Percentiles rank a stretch among this genome's conserved stretches.
phyloP scores from a whole-genome alignment of 1,284 basidiomycete genomes.

The Inonotus obliquus region DNA sequence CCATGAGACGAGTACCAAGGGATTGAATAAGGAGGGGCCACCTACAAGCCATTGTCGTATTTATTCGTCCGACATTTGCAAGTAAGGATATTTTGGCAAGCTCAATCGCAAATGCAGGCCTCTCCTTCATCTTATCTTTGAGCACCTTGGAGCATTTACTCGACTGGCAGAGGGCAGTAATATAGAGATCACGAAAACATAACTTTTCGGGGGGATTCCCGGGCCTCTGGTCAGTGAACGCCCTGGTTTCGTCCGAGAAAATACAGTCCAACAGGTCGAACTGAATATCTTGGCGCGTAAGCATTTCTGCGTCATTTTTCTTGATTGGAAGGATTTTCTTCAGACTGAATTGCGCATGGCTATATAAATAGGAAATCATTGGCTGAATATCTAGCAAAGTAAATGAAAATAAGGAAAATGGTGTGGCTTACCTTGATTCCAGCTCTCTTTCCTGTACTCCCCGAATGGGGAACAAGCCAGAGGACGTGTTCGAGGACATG shows the following conservation, averaged over 20 bases:
- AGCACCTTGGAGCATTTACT: constrained; percentile 60
- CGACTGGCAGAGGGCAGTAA: constrained; percentile 65
- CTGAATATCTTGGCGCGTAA: constrained; percentile 66
- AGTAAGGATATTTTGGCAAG: constrained; percentile 75
- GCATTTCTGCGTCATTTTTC: constrained; percentile 54
- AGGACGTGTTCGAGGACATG: constrained; percentile 18
- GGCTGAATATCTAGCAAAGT: neutral
- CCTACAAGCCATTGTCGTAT: constrained; percentile 83
- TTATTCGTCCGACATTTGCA: constrained; percentile 78
- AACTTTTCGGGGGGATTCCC: constrained; percentile 34
- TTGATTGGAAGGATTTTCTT: constrained; percentile 46
- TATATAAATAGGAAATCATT: constrained; percentile 5
- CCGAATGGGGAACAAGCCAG: constrained; percentile 10
- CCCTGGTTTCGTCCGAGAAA: constrained; percentile 57
- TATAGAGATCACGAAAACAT: constrained; percentile 73
- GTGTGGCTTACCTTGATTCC: constrained; percentile 10
- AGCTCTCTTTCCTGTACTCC: constrained; percentile 10
- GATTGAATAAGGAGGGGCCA: constrained; percentile 20
- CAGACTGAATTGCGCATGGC: constrained; percentile 35
- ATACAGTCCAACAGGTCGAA: constrained; percentile 69
- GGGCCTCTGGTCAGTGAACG: constrained; percentile 42
- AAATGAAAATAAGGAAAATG: neutral
- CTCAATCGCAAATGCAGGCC: constrained; percentile 63
- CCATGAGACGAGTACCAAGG: neutral
- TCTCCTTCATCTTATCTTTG: constrained; percentile 67